These are phyloP conservation scores for Obba rivulosa DNA, from an alignment of 768 basidiomycete genomes.

Conservation along the genomic window DNA sequence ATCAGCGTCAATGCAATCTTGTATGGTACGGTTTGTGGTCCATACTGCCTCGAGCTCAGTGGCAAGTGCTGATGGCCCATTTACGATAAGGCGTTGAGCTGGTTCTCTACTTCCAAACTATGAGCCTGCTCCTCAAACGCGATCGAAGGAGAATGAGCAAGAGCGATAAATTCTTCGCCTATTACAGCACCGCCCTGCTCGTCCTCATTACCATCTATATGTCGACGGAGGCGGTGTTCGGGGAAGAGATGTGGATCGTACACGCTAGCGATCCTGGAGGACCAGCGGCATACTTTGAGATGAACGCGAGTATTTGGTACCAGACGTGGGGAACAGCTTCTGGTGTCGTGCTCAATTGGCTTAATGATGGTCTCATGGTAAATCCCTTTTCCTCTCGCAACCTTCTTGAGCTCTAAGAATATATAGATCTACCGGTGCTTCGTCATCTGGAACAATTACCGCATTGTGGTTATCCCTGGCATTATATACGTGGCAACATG, in stretches of 20 bases:
- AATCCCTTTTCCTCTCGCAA: background rate
- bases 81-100: constrained; percentile 19
- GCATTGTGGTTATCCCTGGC: constrained; percentile 7
- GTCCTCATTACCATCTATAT: constrained; percentile 29
- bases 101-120: constrained; percentile 21
- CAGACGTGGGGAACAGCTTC: constrained; percentile 24
- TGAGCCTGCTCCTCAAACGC: constrained; percentile 10
- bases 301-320: constrained; percentile 24
- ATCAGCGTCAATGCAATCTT: constrained; percentile 14
- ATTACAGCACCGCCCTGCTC: constrained; percentile 23
- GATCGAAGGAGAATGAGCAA: background rate
- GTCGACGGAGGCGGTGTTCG: constrained; percentile 25
- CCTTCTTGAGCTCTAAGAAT: too few relatives aligned
- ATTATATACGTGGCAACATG: constrained; percentile 10
- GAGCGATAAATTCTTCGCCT: constrained; percentile 7
- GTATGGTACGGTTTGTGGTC: constrained; percentile 6
- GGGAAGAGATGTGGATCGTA: constrained; percentile 33
- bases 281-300: constrained; percentile 25
- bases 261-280: constrained; percentile 28
- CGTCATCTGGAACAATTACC: background rate
- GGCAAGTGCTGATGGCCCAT: background rate
- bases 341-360: constrained; percentile 24
- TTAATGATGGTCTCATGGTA: constrained; percentile 37
- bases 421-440: background rate
- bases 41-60: background rate